phyloP scores from a whole-genome alignment of 441 rosid species.

The Euphorbia corollata region DNA sequence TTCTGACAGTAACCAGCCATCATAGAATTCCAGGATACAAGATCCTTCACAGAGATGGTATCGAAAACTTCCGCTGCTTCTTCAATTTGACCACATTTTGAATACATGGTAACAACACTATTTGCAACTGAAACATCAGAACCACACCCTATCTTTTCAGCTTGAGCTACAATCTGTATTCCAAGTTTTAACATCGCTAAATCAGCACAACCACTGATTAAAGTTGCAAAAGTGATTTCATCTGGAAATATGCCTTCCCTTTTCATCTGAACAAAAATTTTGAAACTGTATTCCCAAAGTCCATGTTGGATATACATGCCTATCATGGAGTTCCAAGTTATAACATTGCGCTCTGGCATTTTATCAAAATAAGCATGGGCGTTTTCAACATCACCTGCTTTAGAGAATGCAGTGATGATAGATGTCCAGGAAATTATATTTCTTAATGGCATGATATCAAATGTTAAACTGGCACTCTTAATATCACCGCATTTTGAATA shows the following conservation, averaged over 20 bases:
- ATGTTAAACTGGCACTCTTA: slow-evolving; percentile 12
- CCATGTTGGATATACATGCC: slow-evolving; percentile 21
- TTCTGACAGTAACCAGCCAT: no score
- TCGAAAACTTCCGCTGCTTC: slow-evolving; percentile 22
- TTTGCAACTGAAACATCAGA: slow-evolving; percentile 21
- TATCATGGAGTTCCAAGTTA: slow-evolving; percentile 28
- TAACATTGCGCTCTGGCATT: slow-evolving; percentile 17
- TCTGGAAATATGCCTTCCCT: slow-evolving; percentile 21
- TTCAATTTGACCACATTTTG: slow-evolving; percentile 22
- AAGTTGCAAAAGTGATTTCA: slow-evolving; percentile 20
- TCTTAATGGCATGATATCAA: slow-evolving; percentile 21
- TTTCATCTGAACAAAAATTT: slow-evolving; percentile 19
- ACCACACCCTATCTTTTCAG: slow-evolving; percentile 20
- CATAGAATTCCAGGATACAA: slow-evolving; percentile 11
- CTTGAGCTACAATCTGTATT: slow-evolving; percentile 18
- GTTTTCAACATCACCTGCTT: slow-evolving; percentile 20
- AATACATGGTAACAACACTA: slow-evolving; percentile 21
- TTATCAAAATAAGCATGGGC: slow-evolving; percentile 18
- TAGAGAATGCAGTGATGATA: slow-evolving; percentile 24
- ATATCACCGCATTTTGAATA: slow-evolving; percentile 21
- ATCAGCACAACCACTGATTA: slow-evolving; percentile 10
- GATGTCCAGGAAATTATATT: slow-evolving; percentile 25
- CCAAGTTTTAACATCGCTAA: no score
- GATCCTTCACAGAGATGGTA: slow-evolving; percentile 5
- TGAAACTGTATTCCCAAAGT: slow-evolving; percentile 16